Base-by-base conservation (phyloP, 2,329 filamentous ascomycete genomes). In the Alternaria hordeiaustralica region DNA sequence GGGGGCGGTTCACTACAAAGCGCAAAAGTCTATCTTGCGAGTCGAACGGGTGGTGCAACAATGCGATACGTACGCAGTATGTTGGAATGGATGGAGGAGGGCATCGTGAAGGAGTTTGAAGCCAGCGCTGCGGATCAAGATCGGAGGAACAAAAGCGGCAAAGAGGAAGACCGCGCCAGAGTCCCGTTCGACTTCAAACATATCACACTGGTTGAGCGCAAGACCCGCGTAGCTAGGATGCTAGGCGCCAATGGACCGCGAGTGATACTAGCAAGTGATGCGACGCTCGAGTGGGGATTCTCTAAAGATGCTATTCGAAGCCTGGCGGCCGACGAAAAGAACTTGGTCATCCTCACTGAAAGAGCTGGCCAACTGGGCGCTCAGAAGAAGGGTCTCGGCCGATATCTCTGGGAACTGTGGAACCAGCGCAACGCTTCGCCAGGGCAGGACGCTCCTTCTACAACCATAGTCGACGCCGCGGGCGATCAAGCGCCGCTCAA, bases 81-180 rank as follows among this genome's bases (percentile, higher is more conserved):
- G 92, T 84, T 99, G 30, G 96, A 99, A 77, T 99, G 96, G 96
- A 98, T 99, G 94, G 94, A 98, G 76, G 94, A 97, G 75, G 91
- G 90, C 61, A 96, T 99, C 63, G 91, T 97, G 45, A 90, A 94
- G 58, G 95, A 98, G 73, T 96, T 97, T 65, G 94, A 97, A 77
- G 89, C 90, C 15, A 71, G 71, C 28, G 72, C 69, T 12, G 67
- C 72, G 57, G 75, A 75, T 7, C 77, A 78, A 44, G 76, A 75
- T 10, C 72, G 72, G 56, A 70, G 69, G 28, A 78, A 73, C 13
- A 71, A 74, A 71, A 67, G 81, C 78, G 77, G 51, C 61, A 79
- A 68, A 12, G 77, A 84, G 18, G 83, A 83, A 25, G 81, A 83
- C 13, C 88, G 85, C 71, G 76, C 81, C 21, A 87, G 87, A 2